A percentile compares a stretch with the other conserved stretches of the same genome.
These are phyloP conservation scores for Plantago ovata DNA, from an alignment of 257 asterid genomes.

Conservation along the genomic window DNA sequence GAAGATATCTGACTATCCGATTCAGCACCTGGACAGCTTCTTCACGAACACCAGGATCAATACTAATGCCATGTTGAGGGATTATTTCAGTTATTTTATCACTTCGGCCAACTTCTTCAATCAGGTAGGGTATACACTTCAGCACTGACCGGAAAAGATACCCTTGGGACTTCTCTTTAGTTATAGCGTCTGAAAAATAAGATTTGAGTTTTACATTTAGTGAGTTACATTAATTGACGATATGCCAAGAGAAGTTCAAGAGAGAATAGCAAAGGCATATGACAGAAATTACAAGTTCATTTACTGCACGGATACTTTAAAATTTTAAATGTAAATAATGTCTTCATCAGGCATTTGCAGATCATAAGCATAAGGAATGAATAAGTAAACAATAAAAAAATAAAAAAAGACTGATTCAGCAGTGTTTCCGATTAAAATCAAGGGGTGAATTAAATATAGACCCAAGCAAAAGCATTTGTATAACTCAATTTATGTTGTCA, in stretches of 20 bases:
- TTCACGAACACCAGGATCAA: constrained; percentile 98
- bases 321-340: neutral
- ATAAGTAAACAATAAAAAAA: too few species aligned
- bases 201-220: neutral
- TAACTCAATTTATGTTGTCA: too few species aligned
- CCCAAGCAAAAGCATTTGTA: too few species aligned
- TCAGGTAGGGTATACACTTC: constrained; percentile 97
- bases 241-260: constrained; percentile 13
- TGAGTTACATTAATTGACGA: neutral
- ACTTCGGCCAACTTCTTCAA: constrained; percentile 97
- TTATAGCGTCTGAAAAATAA: constrained; percentile 66
- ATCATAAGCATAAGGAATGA: neutral
- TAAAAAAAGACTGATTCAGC: constrained; percentile 1
- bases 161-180: constrained; percentile 97
- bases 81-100: constrained; percentile 95
- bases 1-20: constrained; percentile 85
- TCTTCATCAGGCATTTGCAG: neutral
- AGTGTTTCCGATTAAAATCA: constrained; percentile 5
- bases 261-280: neutral
- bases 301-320: neutral
- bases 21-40: constrained; percentile 96
- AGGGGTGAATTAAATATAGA: neutral
- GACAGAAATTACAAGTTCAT: constrained; percentile 1
- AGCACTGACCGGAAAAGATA: constrained; percentile 94
- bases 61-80: constrained; percentile 98